Conservation (phyloP, 2,329 filamentous ascomycete species). For the Acrocalymma vagum region DNA sequence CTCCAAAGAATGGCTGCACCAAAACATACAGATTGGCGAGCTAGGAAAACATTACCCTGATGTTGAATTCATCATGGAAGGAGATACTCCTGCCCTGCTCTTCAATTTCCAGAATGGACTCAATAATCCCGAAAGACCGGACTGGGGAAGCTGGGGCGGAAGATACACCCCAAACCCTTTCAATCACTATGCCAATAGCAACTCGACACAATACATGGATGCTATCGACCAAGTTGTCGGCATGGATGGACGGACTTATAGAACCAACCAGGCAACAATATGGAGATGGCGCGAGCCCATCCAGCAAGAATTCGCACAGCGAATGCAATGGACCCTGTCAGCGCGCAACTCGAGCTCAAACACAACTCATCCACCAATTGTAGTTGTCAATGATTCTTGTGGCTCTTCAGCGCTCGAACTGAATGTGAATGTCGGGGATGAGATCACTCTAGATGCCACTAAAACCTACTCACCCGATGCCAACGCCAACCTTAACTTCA, state of each 20-base stretch:
- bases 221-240: slow-evolving; percentile 34
- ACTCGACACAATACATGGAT: slow-evolving; percentile 30
- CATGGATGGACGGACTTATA: slow-evolving; percentile 29
- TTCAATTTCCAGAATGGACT: slow-evolving; percentile 55
- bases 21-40: slow-evolving; percentile 59
- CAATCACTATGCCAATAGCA: no score
- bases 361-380: slow-evolving; percentile 54
- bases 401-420: slow-evolving; percentile 42
- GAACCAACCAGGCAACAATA: slow-evolving; percentile 54
- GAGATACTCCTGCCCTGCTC: slow-evolving; percentile 57
- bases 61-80: slow-evolving; percentile 59
- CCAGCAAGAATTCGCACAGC: slow-evolving; percentile 56
- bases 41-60: slow-evolving; percentile 49
- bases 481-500: slow-evolving; percentile 49
- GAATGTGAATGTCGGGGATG: slow-evolving; percentile 41
- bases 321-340: slow-evolving; percentile 53
- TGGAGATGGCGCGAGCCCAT: slow-evolving; percentile 59
- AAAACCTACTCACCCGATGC: slow-evolving; percentile 53
- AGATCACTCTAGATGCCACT: slow-evolving; percentile 51
- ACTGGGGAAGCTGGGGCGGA: slow-evolving; percentile 58
- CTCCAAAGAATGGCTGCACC: slow-evolving; percentile 58
- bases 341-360: slow-evolving; percentile 8
- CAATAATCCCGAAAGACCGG: slow-evolving; percentile 51
- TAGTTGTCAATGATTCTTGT: slow-evolving; percentile 48
- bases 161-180: slow-evolving; percentile 48